These are phyloP conservation scores for Climacium dendroides DNA, from an alignment of 225 moss, liverwort and hornwort genomes.

Conservation along the genomic window DNA sequence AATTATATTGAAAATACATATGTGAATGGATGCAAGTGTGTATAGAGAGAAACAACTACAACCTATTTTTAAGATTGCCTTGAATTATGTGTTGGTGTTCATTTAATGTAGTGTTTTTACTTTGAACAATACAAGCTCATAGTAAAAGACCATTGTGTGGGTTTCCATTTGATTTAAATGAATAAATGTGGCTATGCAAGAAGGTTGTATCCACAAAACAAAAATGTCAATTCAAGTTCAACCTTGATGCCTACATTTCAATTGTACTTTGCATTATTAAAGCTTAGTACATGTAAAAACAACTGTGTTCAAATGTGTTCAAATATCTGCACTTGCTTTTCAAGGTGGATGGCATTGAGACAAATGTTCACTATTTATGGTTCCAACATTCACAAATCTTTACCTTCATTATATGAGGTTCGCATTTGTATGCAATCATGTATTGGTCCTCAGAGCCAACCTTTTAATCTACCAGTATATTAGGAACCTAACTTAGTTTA, in stretches of 20 bases:
- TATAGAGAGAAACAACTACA: background rate
- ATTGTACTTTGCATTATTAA: background rate
- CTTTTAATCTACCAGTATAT: background rate
- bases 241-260: background rate
- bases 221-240: background rate
- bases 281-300: background rate
- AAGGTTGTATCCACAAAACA: background rate
- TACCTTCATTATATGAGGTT: background rate
- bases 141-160: rapidly evolving
- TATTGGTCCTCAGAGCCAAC: background rate
- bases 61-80: background rate
- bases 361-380: too few relatives aligned
- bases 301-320: background rate
- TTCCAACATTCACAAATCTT: too few relatives aligned
- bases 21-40: background rate
- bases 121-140: background rate
- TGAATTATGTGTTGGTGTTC: background rate
- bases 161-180: rapidly evolving
- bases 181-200: background rate
- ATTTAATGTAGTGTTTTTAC: too few relatives aligned
- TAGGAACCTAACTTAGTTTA: background rate
- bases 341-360: background rate
- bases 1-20: too few relatives aligned
- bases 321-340: background rate
- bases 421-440: background rate